Evolutionary conservation across 495 filamentous ascomycete genomes (phyloP), one percentile per base, ranked within the genome.

Genomic region (Trichoderma gamsii): DNA sequence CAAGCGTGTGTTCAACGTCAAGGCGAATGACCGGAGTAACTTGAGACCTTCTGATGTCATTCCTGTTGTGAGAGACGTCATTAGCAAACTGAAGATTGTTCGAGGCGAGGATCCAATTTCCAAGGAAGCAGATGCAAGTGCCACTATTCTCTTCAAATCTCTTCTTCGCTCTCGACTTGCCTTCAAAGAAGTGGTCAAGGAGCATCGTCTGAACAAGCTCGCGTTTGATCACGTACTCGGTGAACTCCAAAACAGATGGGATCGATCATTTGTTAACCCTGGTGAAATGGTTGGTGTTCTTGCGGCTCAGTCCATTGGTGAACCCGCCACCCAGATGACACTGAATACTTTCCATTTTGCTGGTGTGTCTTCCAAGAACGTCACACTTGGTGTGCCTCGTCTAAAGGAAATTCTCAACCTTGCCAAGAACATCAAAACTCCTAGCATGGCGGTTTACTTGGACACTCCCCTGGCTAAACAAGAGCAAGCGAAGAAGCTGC

Each of bases 281-380:
- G 95, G 95, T 71, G 95, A 99, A 77, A 99, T 99, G 95, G 96
- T 98, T 67, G 95, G 95, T 76, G 96, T 98, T 41, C 84, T 99
- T 73, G 95, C 95, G 67, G 95, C 95, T 13, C 95, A 99, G 79
- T 97, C 93, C 32, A 98, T 99, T 77, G 95, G 95, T 82, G 95
- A 99, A 77, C 95, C 95, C 23, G 95, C 95, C 59, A 99, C 95
- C 2, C 95, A 99, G 81, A 99, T 99, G 95, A 99, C 95, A 0
- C 79, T 99, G 63, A 99, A 99, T 79, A 99, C 95, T 35, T 99
- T 99, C 88, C 95, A 99, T 85, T 98, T 99, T 79, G 92, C 95
- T 78, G 95, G 95, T 96, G 92, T 99, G 56, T 96, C 96, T 1
- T 97, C 95, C 27, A 99, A 99, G 88, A 99, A 98, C 84, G 92